Conservation (phyloP, 345 rosid species). For the Eucalyptus pumila region DNA sequence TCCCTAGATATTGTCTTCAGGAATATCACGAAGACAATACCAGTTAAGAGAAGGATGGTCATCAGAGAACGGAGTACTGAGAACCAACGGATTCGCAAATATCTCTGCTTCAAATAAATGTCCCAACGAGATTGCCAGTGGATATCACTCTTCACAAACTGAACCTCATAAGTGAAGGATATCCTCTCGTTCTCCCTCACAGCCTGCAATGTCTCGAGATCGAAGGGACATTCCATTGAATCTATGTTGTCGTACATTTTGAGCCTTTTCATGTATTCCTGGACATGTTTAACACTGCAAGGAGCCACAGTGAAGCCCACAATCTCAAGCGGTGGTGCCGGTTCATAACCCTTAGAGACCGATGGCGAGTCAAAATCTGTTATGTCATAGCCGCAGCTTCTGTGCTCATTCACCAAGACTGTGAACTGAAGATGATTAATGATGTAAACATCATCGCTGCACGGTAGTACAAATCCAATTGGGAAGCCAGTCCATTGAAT, state of each 20-base stretch:
- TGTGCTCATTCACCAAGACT: background rate
- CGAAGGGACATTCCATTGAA: background rate
- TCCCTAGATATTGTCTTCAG: background rate
- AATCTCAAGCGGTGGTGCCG: background rate
- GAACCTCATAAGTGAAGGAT: conserved; percentile 1
- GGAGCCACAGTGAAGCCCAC: conserved; percentile 29
- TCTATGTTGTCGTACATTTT: conserved; percentile 2
- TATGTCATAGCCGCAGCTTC: background rate
- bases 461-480: background rate
- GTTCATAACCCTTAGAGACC: background rate
- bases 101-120: background rate
- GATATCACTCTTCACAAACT: background rate
- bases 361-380: background rate
- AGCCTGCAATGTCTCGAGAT: background rate
- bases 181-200: conserved; percentile 6
- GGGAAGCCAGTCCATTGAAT: background rate
- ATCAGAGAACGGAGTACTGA: background rate
- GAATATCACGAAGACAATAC: background rate
- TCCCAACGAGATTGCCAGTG: conserved; percentile 2
- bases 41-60: background rate
- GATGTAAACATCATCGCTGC: background rate
- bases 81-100: background rate
- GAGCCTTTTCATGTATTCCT: conserved; percentile 10
- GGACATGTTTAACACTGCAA: conserved; percentile 16
- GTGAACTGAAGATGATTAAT: conserved; percentile 4